A percentile compares a stretch with the other conserved stretches of the same genome.
phyloP scores from a whole-genome alignment of 2,329 filamentous ascomycete genomes.

The Cordyceps fumosorosea region DNA sequence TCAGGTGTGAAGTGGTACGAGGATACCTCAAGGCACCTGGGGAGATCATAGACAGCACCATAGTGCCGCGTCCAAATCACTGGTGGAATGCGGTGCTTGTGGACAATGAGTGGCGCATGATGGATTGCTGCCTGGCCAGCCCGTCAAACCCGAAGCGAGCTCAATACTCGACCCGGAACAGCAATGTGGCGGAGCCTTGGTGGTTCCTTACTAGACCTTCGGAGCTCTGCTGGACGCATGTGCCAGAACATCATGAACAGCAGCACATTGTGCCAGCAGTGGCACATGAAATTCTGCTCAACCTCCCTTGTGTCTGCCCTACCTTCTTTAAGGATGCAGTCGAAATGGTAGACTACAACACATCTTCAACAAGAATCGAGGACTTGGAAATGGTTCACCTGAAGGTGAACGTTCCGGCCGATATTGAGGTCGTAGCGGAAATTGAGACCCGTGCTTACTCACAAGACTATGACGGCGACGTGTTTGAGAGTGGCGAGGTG shows the following conservation, averaged over 20 bases:
- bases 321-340: conserved; percentile 79
- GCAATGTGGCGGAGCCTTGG: conserved; percentile 71
- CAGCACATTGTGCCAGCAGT: conserved; percentile 91
- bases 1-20: conserved; percentile 79
- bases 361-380: conserved; percentile 76
- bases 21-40: conserved; percentile 90
- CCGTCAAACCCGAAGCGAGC: conserved; percentile 79
- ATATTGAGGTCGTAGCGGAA: conserved; percentile 88
- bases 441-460: conserved; percentile 79
- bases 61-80: conserved; percentile 83
- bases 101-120: conserved; percentile 92
- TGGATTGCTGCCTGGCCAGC: conserved; percentile 88
- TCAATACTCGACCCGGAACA: conserved; percentile 67
- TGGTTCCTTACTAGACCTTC: conserved; percentile 89
- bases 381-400: conserved; percentile 91
- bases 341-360: conserved; percentile 84
- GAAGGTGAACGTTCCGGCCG: conserved; percentile 77
- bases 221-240: conserved; percentile 92
- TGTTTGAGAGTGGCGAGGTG: conserved; percentile 85
- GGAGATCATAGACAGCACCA: conserved; percentile 72
- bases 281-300: conserved; percentile 76
- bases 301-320: conserved; percentile 78
- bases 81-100: conserved; percentile 96
- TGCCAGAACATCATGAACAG: conserved; percentile 78
- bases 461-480: conserved; percentile 80